Base-by-base conservation (phyloP, 192 early-diverging fungal genomes). In the Rhizoclosmatium sp. region DNA sequence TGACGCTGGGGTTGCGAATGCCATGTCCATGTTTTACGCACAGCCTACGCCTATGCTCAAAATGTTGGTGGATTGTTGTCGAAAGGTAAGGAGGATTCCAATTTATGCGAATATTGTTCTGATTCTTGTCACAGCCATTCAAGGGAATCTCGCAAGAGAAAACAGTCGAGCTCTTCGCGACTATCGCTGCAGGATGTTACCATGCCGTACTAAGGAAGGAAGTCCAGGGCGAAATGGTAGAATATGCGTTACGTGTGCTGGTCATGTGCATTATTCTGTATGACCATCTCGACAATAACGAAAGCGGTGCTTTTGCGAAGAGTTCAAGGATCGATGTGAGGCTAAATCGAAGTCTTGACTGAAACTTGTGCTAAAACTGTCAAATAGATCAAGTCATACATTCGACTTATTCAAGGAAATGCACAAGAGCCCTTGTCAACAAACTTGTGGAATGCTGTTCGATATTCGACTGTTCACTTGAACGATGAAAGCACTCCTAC, bases 21-120 rank as follows among this genome's bases (percentile, higher is more conserved):
- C 90, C 23, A 97, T 99, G 90, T 97, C 97, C 21, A 89, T 99
- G 68, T 99, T 99, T 83, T 97, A 94, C 76, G 97, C 97, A 40
- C 94, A 98, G 84, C 92, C 96, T 65, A 95, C 92, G 41, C 96
- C 97, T 1, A 95, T 99, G 92, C 85, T 96, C 39, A 96, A 94
- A 85, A 85, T 89, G 31, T 88, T 99, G 14, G 95, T 95, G 14
- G 94, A 97, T 65, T 90, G 94, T 61, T 92, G 75, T 42, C 7
- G 14, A 39, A 44, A 51, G 54, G 75, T 76, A 62, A 49, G 56
- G n/a, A 31, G 19, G 12, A 65, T 23, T 40, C 12, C 14, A 23
- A 39, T 42, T 39, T 39, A 65, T n/a, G 58, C 31, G 31, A 31
- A 31, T 31, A 31, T 31, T 31, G 31, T 31, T 31, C 31, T 31